A percentile compares a stretch with the other conserved stretches of the same genome.
phyloP scores from a whole-genome alignment of 345 rosid species.

The Eucalyptus cloeziana region DNA sequence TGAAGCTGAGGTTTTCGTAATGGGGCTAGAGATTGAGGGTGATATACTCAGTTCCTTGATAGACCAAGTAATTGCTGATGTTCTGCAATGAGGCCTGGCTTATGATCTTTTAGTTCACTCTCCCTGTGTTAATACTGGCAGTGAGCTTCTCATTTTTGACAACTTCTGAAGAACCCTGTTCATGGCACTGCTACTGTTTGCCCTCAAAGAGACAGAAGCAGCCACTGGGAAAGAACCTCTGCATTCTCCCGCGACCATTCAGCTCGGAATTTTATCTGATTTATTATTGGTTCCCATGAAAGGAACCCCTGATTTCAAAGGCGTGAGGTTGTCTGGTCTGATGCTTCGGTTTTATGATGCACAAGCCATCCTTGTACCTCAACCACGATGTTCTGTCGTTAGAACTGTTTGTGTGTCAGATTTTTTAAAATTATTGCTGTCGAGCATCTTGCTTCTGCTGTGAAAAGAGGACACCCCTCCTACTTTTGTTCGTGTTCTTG shows the following conservation, averaged over 20 bases:
- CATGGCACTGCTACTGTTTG: neutral
- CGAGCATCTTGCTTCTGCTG: neutral
- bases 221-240: neutral
- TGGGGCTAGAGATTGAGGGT: conserved; percentile 50
- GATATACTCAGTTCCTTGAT: conserved; percentile 44
- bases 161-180: neutral
- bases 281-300: neutral
- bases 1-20: conserved; percentile 48
- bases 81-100: neutral
- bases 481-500: neutral
- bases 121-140: neutral
- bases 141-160: neutral
- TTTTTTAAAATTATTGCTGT: neutral
- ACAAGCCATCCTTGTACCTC: neutral
- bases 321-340: neutral
- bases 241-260: neutral
- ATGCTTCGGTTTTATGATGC: neutral
- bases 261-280: neutral
- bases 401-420: neutral
- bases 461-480: neutral
- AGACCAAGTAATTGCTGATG: conserved; percentile 50
- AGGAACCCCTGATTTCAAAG: neutral
- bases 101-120: neutral
- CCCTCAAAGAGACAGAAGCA: neutral
- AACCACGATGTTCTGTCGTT: neutral